These are phyloP conservation scores for Dothistroma pini DNA, from an alignment of 2,329 filamentous ascomycete genomes.

Conservation along the genomic window DNA sequence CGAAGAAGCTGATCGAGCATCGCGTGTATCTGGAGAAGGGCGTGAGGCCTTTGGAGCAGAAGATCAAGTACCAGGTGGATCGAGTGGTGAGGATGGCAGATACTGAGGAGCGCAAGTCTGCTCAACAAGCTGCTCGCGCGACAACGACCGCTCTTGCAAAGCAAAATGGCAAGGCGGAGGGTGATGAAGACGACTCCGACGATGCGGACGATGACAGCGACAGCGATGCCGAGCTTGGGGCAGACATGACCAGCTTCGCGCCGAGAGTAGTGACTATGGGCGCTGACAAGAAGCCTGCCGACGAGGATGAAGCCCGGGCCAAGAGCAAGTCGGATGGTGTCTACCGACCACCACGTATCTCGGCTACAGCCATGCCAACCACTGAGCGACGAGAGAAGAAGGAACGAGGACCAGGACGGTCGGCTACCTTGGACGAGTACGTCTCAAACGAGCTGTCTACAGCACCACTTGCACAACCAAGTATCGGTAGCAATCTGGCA, in stretches of 20 bases:
- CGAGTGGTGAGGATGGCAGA: slow-evolving; percentile 87
- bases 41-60: slow-evolving; percentile 81
- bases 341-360: slow-evolving; percentile 85
- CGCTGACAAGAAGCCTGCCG: slow-evolving; percentile 17
- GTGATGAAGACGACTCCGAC: slow-evolving; percentile 31
- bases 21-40: slow-evolving; percentile 93
- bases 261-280: slow-evolving; percentile 54
- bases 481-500: slow-evolving; percentile 81
- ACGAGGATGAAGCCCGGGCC: slow-evolving; percentile 29
- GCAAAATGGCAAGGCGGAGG: slow-evolving; percentile 26
- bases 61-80: slow-evolving; percentile 92
- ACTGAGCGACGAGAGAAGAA: slow-evolving; percentile 56
- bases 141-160: slow-evolving; percentile 22
- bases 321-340: slow-evolving; percentile 57
- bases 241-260: slow-evolving; percentile 60
- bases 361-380: slow-evolving; percentile 69
- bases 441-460: slow-evolving; percentile 77
- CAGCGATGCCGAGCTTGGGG: slow-evolving; percentile 39
- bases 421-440: slow-evolving; percentile 87
- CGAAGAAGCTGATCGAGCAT: slow-evolving; percentile 84
- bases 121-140: slow-evolving; percentile 35
- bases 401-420: slow-evolving; percentile 64
- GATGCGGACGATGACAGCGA: slow-evolving; percentile 39
- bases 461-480: slow-evolving; percentile 79
- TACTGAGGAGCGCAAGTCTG: slow-evolving; percentile 56